Conservation (phyloP, 1,139 yeast genomes). For the Kodamaea sp. region DNA sequence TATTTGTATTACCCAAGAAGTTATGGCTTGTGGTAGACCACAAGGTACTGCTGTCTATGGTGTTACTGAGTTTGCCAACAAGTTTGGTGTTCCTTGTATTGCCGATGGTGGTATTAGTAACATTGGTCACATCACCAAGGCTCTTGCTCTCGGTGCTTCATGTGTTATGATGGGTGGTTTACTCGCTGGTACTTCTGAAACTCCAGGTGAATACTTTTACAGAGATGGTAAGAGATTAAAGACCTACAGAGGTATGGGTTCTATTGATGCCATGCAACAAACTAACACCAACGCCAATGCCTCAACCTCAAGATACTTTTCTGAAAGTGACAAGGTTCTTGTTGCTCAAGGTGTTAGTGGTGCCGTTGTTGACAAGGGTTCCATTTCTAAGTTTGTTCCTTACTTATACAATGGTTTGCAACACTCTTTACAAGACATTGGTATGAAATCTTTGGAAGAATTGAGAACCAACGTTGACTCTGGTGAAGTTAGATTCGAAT, state of each 20-base stretch:
- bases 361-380: constrained; percentile 94
- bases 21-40: constrained; percentile 99
- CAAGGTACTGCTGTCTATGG: constrained; percentile 96
- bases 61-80: constrained; percentile 82
- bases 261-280: constrained; percentile 98
- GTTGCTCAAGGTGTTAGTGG: constrained; percentile 99
- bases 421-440: constrained; percentile 98
- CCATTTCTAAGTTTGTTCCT: constrained; percentile 88
- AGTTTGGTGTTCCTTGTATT: constrained; percentile 92
- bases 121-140: constrained; percentile 97
- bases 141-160: constrained; percentile 94
- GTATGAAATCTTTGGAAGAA: constrained; percentile 63
- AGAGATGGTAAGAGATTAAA: constrained; percentile 97
- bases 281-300: constrained; percentile 87
- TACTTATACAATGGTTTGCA: constrained; percentile 93
- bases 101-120: constrained; percentile 99
- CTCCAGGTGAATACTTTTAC: constrained; percentile 98
- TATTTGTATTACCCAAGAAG: constrained; percentile 98
- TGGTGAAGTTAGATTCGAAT: constrained; percentile 87
- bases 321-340: constrained; percentile 89
- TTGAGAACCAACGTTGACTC: constrained; percentile 62
- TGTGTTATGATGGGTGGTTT: constrained; percentile 99
- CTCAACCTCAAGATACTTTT: constrained; percentile 95
- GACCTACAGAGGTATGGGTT: constrained; percentile 99
- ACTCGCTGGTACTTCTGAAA: constrained; percentile 97